Conservation (phyloP, 768 basidiomycete species). For the Floccularia luteovirens region DNA sequence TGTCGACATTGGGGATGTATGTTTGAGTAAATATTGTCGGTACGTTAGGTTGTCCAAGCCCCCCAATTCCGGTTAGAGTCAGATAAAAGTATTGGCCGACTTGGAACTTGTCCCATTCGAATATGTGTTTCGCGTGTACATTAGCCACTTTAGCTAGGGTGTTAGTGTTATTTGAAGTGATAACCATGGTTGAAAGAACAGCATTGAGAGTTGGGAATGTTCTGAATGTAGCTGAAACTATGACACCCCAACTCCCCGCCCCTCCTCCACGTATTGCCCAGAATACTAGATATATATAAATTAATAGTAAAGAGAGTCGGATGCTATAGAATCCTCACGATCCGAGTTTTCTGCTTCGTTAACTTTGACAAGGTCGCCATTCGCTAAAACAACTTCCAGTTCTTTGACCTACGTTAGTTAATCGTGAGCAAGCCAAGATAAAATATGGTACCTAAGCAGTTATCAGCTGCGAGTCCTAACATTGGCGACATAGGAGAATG, state of each 20-base stretch:
- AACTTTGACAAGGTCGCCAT: conserved; percentile 16
- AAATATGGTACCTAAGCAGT: conserved; percentile 11
- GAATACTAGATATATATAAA: conserved; percentile 11
- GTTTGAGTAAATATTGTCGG: conserved; percentile 6
- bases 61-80: background rate
- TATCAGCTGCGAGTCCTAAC: conserved; percentile 17
- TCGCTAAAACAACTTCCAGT: conserved; percentile 7
- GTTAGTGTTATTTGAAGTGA: conserved; percentile 10
- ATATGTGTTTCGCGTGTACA: conserved; percentile 27
- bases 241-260: conserved; percentile 28
- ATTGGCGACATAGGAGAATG: conserved; percentile 18
- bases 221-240: conserved; percentile 24
- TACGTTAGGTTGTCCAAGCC: background rate
- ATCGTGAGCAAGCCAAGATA: background rate
- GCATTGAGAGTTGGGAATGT: conserved; percentile 24
- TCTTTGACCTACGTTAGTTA: background rate
- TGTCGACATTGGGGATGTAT: conserved; percentile 12
- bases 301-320: background rate
- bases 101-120: conserved; percentile 20
- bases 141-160: conserved; percentile 15
- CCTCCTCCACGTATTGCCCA: conserved; percentile 20
- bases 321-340: conserved; percentile 9
- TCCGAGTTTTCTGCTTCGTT: conserved; percentile 16
- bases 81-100: conserved; percentile 22
- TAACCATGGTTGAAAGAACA: conserved; percentile 10